Evolutionary conservation across 2,329 filamentous ascomycete species (phyloP).

Genomic region (Pestalotiopsis sp.): DNA sequence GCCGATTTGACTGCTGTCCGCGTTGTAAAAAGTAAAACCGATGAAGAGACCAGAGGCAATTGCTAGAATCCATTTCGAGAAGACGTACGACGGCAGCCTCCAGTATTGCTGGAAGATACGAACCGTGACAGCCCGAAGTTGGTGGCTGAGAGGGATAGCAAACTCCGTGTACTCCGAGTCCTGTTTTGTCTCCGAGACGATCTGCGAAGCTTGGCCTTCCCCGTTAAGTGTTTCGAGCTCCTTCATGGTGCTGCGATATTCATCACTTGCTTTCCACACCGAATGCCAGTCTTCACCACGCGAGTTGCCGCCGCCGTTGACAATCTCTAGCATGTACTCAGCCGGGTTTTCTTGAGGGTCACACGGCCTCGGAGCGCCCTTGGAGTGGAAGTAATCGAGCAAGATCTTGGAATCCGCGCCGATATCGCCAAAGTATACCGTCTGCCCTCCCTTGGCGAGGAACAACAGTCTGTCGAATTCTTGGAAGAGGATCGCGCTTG

Average conservation of each 20-base stretch:
- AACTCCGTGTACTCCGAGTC: constrained; percentile 62
- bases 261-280: constrained; percentile 54
- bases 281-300: constrained; percentile 40
- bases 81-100: constrained; percentile 78
- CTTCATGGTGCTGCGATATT: constrained; percentile 31
- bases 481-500: constrained; percentile 41
- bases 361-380: constrained; percentile 54
- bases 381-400: constrained; percentile 59
- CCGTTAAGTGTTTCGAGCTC: constrained; percentile 17
- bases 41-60: constrained; percentile 61
- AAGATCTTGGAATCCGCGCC: constrained; percentile 50
- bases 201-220: not conserved
- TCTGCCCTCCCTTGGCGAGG: constrained; percentile 54
- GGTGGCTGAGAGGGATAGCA: constrained; percentile 70
- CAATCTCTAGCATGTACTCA: constrained; percentile 62
- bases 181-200: constrained; percentile 16
- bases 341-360: constrained; percentile 61
- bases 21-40: constrained; percentile 71
- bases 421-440: constrained; percentile 61
- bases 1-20: constrained; percentile 61
- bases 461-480: constrained; percentile 55
- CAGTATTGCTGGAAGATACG: constrained; percentile 85
- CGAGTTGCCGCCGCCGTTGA: constrained; percentile 45
- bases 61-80: constrained; percentile 69
- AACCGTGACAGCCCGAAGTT: constrained; percentile 65